A percentile compares a stretch with the other conserved stretches of the same genome.
Evolutionary conservation across 2,329 filamentous ascomycete species (phyloP).

Genomic region (Hyphodiscus sp.): DNA sequence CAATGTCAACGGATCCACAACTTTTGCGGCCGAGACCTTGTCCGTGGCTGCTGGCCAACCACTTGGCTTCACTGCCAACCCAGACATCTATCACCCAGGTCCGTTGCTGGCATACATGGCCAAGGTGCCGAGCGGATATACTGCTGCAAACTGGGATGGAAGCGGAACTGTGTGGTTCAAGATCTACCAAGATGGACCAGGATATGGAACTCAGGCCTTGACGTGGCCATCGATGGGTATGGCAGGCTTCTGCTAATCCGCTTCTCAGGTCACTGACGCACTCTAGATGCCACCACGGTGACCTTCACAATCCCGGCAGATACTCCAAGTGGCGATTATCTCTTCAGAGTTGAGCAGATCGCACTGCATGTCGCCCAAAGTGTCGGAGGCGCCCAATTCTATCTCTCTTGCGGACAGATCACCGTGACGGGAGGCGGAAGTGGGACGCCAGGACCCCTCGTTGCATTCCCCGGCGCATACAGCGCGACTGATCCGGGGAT

Average conservation of each 20-base stretch:
- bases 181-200: conserved; percentile 21
- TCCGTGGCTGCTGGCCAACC: conserved; percentile 22
- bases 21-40: conserved; percentile 15
- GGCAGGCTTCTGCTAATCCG: background rate
- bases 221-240: conserved; percentile 23
- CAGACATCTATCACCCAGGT: conserved; percentile 26
- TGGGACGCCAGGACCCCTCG: conserved; percentile 31
- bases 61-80: conserved; percentile 18
- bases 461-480: conserved; percentile 33
- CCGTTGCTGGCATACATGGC: conserved; percentile 24
- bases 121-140: conserved; percentile 20
- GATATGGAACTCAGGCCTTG: conserved; percentile 12
- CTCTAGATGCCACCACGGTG: conserved; percentile 11
- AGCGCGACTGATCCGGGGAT: conserved; percentile 31
- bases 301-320: conserved; percentile 28
- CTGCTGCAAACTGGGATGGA: conserved; percentile 22
- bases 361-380: conserved; percentile 16
- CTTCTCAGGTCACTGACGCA: background rate
- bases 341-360: conserved; percentile 32
- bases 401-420: conserved; percentile 35
- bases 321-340: conserved; percentile 34
- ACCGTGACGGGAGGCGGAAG: conserved; percentile 36
- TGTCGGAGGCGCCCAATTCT: conserved; percentile 19
- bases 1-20: conserved; percentile 29
- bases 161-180: conserved; percentile 26